Evolutionary conservation across 495 filamentous ascomycete species (phyloP), one percentile per base, ranked within the genome.

Genomic region (Clavariopsis aquatica): DNA sequence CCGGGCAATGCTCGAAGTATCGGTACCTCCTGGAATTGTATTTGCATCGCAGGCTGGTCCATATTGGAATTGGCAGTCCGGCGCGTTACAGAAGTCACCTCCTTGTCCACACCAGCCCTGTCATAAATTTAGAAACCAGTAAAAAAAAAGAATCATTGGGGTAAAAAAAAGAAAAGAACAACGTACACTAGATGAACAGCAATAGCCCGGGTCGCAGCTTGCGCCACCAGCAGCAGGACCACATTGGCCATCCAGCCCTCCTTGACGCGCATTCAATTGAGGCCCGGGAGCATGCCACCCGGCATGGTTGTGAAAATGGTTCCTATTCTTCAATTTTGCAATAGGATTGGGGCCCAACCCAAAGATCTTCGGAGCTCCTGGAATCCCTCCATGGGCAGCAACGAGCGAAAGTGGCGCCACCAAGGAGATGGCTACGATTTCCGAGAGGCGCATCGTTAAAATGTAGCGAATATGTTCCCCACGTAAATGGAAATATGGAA

Each of bases 21-120:
- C 82, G 4, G 74, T 73, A 10, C 89, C 89, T 5, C 74, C 69
- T 2, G 89, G 89, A 20, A 80, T 80, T 55, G 82, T 76, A 73
- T 89, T 86, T 28, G 84, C 85, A 74, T 93, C 89, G 69, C 89
- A 92, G 20, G 65, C 77, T 27, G 79, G 69, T 15, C 87, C 88
- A 65, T 84, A 93, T 62, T 84, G 79, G 31, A 88, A 77, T 64
- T 86, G 86, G 69, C 89, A 92, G 60, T 87, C 85, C 2, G 89
- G 89, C 29, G 88, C 82, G 19, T 72, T 71, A 72, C 89, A 93
- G 71, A 89, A 88, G 12, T 81, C 82, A 58, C 66, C 72, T 1
- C 81, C 81, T 10, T 72, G 79, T 10, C 89, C 89, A 68, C 88
- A 91, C 73, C 64, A 67, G 23, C 64, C 64, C 64, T 66, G 27